A percentile compares a stretch with the other conserved stretches of the same genome.
These are phyloP conservation scores for Gamarada debralockiae DNA, from an alignment of 495 filamentous ascomycete genomes.

Conservation along the genomic window DNA sequence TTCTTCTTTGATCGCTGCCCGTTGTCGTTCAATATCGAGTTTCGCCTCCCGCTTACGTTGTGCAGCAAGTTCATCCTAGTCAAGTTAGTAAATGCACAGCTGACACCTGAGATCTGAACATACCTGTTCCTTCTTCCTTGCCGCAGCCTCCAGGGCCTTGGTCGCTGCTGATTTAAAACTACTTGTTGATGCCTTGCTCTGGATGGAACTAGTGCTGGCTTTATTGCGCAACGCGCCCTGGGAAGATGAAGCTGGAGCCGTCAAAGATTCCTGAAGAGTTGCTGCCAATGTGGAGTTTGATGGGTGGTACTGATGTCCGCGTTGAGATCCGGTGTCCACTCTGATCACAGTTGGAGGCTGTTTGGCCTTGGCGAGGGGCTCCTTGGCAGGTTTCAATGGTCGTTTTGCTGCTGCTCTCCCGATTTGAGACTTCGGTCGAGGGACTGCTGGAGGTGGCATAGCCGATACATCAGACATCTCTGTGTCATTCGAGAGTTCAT, in stretches of 20 bases:
- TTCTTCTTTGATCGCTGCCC: constrained; percentile 57
- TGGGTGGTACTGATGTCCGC: constrained; percentile 47
- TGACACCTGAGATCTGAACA: neutral
- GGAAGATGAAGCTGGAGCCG: constrained; percentile 33
- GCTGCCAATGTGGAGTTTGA: constrained; percentile 54
- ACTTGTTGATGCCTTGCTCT: constrained; percentile 57
- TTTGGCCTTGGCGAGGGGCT: constrained; percentile 58
- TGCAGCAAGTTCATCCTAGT: constrained; percentile 63
- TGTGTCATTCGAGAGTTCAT: constrained; percentile 38
- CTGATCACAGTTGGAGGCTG: constrained; percentile 72
- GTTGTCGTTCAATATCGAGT: constrained; percentile 72
- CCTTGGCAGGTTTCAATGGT: constrained; percentile 67
- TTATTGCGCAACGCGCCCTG: constrained; percentile 53
- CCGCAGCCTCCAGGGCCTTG: constrained; percentile 64
- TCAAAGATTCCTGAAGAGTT: constrained; percentile 55
- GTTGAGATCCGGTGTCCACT: constrained; percentile 68
- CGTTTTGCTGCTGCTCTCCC: constrained; percentile 54
- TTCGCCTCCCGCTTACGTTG: constrained; percentile 78
- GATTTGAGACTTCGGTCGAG: constrained; percentile 44
- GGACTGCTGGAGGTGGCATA: constrained; percentile 53
- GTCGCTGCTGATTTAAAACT: constrained; percentile 69
- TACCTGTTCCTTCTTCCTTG: constrained; percentile 67
- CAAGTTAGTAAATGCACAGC: constrained; percentile 27
- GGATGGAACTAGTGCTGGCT: constrained; percentile 63
- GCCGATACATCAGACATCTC: constrained; percentile 47